phyloP scores from a whole-genome alignment of 2,329 filamentous ascomycete species.

The Fusarium guadeloupense region DNA sequence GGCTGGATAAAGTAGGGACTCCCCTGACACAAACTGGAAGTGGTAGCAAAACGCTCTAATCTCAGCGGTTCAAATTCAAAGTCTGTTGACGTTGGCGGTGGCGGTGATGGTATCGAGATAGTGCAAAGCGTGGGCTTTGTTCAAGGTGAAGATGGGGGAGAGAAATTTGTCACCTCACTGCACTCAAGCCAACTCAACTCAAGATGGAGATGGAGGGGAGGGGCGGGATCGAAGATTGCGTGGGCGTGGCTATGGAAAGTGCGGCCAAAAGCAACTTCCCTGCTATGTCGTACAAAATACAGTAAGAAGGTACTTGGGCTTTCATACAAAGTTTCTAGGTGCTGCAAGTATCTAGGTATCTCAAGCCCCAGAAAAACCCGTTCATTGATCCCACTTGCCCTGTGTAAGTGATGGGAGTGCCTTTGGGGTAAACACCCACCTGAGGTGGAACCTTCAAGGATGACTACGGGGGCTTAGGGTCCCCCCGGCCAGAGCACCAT shows the following conservation, averaged over 20 bases:
- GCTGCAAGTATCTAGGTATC: constrained; percentile 17
- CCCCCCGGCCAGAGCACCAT: constrained; percentile 28
- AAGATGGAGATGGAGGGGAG: constrained; percentile 28
- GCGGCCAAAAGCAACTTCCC: constrained; percentile 6
- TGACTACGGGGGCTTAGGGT: constrained; percentile 10
- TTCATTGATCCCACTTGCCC: constrained; percentile 4
- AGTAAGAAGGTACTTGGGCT: constrained; percentile 14
- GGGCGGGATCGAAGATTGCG: constrained; percentile 38
- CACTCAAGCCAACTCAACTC: not conserved
- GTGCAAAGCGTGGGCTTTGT: constrained; percentile 29
- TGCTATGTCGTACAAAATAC: constrained; percentile 5
- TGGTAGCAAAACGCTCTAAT: not conserved
- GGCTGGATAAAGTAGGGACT: constrained; percentile 13
- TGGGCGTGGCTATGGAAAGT: constrained; percentile 16
- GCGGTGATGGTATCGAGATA: constrained; percentile 28
- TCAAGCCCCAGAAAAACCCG: constrained; percentile 25
- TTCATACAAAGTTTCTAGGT: not conserved
- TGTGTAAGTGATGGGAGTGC: constrained; percentile 4
- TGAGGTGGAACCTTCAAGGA: constrained; percentile 10
- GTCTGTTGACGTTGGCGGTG: constrained; percentile 9
- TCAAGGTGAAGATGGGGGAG: constrained; percentile 24
- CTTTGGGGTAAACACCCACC: constrained; percentile 33
- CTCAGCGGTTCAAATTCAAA: not conserved
- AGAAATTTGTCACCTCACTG: constrained; percentile 29
- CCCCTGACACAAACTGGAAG: constrained; percentile 19